Evolutionary conservation across 1,284 basidiomycete species (phyloP), one percentile per base, ranked within the genome.

Genomic region (Heterobasidion parviporum): DNA sequence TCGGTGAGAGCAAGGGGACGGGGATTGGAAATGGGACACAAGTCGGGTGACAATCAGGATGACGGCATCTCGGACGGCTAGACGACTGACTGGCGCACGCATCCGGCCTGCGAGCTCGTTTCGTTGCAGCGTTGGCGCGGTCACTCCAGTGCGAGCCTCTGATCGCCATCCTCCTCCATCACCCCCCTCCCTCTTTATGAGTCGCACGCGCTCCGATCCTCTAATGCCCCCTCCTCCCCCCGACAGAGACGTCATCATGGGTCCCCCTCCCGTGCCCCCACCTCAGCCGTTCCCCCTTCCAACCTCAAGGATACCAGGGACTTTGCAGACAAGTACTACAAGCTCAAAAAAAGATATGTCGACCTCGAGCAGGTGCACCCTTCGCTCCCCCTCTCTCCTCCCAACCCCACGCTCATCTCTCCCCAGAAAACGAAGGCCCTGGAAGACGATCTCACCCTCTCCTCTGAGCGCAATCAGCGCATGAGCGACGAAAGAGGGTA

Each of bases 361-460:
- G 82, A 86, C 57, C 75, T 87, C 49, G 85, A 86, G 63, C 80
- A 86, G 75, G 85, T 86, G 38, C 61, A 77, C 72, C 50, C 43
- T 52, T 56, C 5, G 38, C 6, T 50, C 54, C 20, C 33, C 60
- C 60, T 59, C 64, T 59, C 62, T 56, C 62, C 14, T 32, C 20
- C 14, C 50, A 56, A 36, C 36, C 51, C 33, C 52, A 26, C 26
- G 26, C 56, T 63, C 56, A 60, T 58, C 52, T 59, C 60, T 51
- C 59, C 54, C 48, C 67, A 83, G 81, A 79, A 80, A 78, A 72
- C 76, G 65, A 80, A 81, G 67, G 81, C 82, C 62, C 68, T 74
- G 7, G 72, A 72, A 59, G 69, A 73, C 32, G 82, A 83, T 62
- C 71, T 81, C 45, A 74, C 74, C 54, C 71, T 70, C 49, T 81